Evolutionary conservation across 345 rosid species (phyloP).

Genomic region (Eucalyptus tenuipes): DNA sequence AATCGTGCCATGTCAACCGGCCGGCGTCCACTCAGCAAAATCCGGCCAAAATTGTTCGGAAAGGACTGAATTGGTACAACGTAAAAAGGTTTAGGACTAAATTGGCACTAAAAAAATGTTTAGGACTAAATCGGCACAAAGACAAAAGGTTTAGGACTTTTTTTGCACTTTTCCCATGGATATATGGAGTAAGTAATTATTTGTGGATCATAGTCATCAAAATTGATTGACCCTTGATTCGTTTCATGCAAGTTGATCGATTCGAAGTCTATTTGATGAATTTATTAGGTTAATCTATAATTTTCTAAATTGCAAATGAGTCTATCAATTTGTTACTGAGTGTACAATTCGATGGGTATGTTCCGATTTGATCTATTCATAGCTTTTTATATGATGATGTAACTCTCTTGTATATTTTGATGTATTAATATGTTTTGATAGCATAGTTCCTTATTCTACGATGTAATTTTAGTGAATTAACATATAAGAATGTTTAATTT

Average conservation of each 20-base stretch:
- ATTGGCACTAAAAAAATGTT: no score
- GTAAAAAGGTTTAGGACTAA: no score
- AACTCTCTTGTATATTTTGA: not conserved
- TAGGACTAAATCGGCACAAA: no score
- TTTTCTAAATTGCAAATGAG: not conserved
- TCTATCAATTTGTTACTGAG: not conserved
- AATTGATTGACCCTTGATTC: not conserved
- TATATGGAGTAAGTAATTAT: not conserved
- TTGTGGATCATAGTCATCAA: not conserved
- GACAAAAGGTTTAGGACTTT: no score
- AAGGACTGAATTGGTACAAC: no score
- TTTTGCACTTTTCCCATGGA: no score
- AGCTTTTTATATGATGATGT: not conserved
- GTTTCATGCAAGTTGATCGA: not conserved
- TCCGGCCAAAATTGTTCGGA: no score
- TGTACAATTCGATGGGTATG: not conserved
- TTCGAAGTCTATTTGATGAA: not conserved
- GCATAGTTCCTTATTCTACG: not conserved
- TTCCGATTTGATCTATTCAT: not conserved
- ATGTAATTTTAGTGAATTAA: not conserved
- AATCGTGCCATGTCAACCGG: no score
- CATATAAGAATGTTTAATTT: not conserved
- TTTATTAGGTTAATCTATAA: not conserved
- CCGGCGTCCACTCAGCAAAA: no score
- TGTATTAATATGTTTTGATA: not conserved